Conservation (phyloP, 2,329 filamentous ascomycete genomes). For the Botrytis sinoallii region DNA sequence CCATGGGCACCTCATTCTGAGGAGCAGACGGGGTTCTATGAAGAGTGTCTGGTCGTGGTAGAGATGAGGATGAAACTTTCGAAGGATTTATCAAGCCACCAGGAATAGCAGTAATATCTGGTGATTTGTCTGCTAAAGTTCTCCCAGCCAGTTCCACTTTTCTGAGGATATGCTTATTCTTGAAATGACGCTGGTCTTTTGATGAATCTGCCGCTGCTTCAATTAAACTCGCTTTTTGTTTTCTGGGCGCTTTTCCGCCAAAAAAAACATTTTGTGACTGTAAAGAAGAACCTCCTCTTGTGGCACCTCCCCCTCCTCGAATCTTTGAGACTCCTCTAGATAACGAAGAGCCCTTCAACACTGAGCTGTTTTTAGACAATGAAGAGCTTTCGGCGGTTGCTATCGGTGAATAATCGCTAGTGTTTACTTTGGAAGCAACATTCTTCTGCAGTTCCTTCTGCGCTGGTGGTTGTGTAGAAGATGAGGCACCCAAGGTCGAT, state of each 20-base stretch:
- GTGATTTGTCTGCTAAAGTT: slow-evolving; percentile 45
- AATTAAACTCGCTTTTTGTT: slow-evolving; percentile 23
- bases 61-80: slow-evolving; percentile 16
- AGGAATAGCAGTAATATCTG: slow-evolving; percentile 37
- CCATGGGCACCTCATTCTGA: not conserved
- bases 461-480: not conserved
- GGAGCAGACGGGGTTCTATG: slow-evolving; percentile 17
- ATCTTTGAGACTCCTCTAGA: not conserved
- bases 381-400: not conserved
- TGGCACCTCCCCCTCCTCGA: slow-evolving; percentile 24
- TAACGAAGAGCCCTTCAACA: not conserved
- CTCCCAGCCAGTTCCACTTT: slow-evolving; percentile 45
- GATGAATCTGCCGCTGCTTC: slow-evolving; percentile 41
- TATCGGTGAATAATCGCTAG: not conserved
- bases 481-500: not conserved
- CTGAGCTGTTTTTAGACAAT: not conserved
- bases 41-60: slow-evolving; percentile 23
- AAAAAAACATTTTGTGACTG: slow-evolving; percentile 31
- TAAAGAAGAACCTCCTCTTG: slow-evolving; percentile 25
- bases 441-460: not conserved
- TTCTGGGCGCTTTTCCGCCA: slow-evolving; percentile 18
- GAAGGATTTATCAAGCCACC: slow-evolving; percentile 32
- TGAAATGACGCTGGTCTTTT: slow-evolving; percentile 44
- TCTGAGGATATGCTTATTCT: slow-evolving; percentile 40
- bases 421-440: not conserved